Evolutionary conservation across 352 stramenopile species (phyloP), one percentile per base, ranked within the genome.

Genomic region (Phytophthora meadii): DNA sequence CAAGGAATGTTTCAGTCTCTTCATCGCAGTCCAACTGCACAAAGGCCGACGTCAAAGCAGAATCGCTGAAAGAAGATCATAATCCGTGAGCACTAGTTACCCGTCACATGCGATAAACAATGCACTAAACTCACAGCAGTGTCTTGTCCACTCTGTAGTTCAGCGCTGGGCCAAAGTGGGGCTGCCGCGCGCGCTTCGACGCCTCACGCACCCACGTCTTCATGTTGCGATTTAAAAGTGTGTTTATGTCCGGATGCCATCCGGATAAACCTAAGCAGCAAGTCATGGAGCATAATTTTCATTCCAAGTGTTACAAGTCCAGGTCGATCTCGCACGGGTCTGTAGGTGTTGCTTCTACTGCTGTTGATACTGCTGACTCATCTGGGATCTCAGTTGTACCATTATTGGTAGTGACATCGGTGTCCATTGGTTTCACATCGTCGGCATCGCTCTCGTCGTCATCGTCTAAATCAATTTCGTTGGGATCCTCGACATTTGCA

Each of bases 171-270:
- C 77, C 82, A 49, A 79, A 70, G 37, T 69, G 52, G 17, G 81
- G 79, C 54, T 82, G 61, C 4, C 82, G 79, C 32, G 66, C 74
- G 39, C 83, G 84, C 45, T 75, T 85, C 39, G 82, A 53, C 11
- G 82, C 82, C 36, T 82, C 72, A 1, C 85, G 78, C 59, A 95
- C 84, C 82, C 85, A 95, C 42, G 71, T 87, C 70, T 91, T 92
- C 87, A 95, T 95, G 28, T 12, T 17, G 12, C 37, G 37, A 9
- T 36, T 36, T 10, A 10, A 36, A 10, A 30, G 9, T 19, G 42
- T 49, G 24, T 50, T 4, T 42, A 19, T 10, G 28, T 49, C 42
- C 42, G 42, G 42, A 49, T 49, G 34, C n/a, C 11, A 32, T 49
- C 19, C 42, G 22, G 19, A 49, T 34, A 49, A 46, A 30, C 27